Base-by-base conservation (phyloP, 1,284 basidiomycete species). In the Trichosporon faecale region DNA sequence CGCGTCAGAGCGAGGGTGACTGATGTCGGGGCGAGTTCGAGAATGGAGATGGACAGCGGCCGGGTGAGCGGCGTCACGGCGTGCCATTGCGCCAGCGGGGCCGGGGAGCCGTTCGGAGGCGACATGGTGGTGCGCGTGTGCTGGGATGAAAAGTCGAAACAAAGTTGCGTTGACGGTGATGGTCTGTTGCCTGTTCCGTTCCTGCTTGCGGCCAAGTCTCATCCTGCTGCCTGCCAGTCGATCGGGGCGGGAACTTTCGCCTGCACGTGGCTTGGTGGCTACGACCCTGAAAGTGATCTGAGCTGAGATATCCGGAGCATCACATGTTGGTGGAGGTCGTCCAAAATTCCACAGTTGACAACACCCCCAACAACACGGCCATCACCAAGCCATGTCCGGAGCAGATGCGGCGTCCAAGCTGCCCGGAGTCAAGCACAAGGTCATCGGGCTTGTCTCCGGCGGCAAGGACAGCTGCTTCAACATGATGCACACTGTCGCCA, bases 401-500 rank as follows among this genome's bases (percentile, higher is more conserved):
- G 35, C n/a, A 18, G 63, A 40, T 44, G 37, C 35, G 23, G 35
- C 63, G 37, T 64, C 63, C 35, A 18, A 18, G 12, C 68, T 77
- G n/a, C 76, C 78, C 3, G 79, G 79, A 1, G 55, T 72, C 31
- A 77, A 77, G 68, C 80, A 82, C 67, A 95, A 95, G 85, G 94
- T 96, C 81, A 90, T 98, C 75, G 96, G 92, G 1, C 86, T 99
- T 69, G 89, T 99, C 65, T 98, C 95, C 68, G 97, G 97, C 37
- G 97, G 97, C 60, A 99, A 99, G 83, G 97, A 99, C 84, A 94
- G 92, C 80, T 97, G 95, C 86, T 99, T 91, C 87, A 98, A 98
- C 79, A 88, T 99, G 29, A 84, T 95, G 29, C 95, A 99, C 83
- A 95, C 94, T 79, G 85, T 89, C 49, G 87, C 88, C 70, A 93